These are phyloP conservation scores for Esteya vermicola DNA, from an alignment of 2,329 filamentous ascomycete species.

Conservation along the genomic window DNA sequence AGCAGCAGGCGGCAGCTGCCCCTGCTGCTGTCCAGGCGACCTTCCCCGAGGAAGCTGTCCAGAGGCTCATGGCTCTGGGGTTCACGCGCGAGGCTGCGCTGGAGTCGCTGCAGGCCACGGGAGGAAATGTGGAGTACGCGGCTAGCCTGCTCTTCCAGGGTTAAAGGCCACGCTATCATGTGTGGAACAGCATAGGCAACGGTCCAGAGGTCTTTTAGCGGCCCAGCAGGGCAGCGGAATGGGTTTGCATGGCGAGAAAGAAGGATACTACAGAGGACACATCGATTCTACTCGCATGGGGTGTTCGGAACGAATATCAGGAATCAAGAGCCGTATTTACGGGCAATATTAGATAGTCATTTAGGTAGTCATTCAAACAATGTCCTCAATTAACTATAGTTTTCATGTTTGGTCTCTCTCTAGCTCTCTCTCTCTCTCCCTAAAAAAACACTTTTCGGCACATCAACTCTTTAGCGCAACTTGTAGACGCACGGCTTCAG, in stretches of 20 bases:
- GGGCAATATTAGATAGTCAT: no score
- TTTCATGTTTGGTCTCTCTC: no score
- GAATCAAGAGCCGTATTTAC: no score
- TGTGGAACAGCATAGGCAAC: no score
- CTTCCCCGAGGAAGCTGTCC: constrained; percentile 52
- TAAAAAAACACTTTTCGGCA: not conserved
- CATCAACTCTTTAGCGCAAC: constrained; percentile 43
- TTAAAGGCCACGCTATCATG: constrained; percentile 12
- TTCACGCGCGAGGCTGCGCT: constrained; percentile 65
- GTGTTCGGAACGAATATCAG: no score
- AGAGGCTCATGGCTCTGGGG: constrained; percentile 63
- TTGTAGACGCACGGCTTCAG: constrained; percentile 97
- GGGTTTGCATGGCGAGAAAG: no score
- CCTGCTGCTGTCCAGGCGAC: constrained; percentile 4
- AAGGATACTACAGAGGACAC: no score
- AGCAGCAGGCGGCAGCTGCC: not conserved
- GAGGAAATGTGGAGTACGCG: constrained; percentile 79
- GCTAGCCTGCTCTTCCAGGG: constrained; percentile 60
- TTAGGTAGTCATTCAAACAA: no score
- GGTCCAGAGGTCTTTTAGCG: no score
- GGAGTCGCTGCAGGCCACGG: constrained; percentile 66
- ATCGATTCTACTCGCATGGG: no score
- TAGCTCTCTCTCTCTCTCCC: not conserved
- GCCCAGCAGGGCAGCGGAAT: no score
- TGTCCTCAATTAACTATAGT: no score